Evolutionary conservation across 1,284 basidiomycete genomes (phyloP).

Genomic region (Blastosporella zonata): DNA sequence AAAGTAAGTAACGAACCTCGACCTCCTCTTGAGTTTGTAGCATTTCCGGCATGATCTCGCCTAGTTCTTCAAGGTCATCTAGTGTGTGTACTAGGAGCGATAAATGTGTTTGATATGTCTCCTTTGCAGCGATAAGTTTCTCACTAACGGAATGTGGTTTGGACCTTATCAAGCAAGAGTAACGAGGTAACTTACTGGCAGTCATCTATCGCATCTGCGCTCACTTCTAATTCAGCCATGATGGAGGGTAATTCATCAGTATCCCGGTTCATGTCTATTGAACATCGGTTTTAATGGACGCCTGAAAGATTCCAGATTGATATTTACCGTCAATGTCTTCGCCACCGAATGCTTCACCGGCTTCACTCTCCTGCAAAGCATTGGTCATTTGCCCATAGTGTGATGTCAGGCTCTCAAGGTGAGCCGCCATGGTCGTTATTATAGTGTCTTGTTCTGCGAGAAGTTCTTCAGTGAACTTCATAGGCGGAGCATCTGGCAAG

Average conservation of each 20-base stretch:
- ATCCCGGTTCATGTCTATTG: slow-evolving; percentile 71
- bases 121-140: slow-evolving; percentile 44
- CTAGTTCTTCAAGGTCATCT: slow-evolving; percentile 70
- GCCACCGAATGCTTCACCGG: slow-evolving; percentile 58
- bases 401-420: slow-evolving; percentile 62
- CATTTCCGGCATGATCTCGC: slow-evolving; percentile 76
- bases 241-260: slow-evolving; percentile 72
- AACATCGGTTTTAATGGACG: not conserved
- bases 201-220: slow-evolving; percentile 45
- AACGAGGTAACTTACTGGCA: slow-evolving; percentile 46
- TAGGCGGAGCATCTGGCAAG: slow-evolving; percentile 26
- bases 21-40: slow-evolving; percentile 60
- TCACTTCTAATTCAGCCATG: slow-evolving; percentile 65
- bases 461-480: slow-evolving; percentile 43
- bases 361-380: slow-evolving; percentile 63
- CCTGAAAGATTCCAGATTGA: slow-evolving; percentile 3
- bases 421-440: slow-evolving; percentile 65
- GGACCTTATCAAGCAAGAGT: not conserved
- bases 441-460: slow-evolving; percentile 55
- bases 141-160: slow-evolving; percentile 35
- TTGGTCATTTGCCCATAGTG: slow-evolving; percentile 75
- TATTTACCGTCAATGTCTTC: slow-evolving; percentile 65
- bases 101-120: slow-evolving; percentile 42
- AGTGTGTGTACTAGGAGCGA: slow-evolving; percentile 46
- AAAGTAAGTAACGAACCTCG: slow-evolving; percentile 42